Evolutionary conservation across 306 rosid species (phyloP).

Genomic region (Inga oerstediana): DNA sequence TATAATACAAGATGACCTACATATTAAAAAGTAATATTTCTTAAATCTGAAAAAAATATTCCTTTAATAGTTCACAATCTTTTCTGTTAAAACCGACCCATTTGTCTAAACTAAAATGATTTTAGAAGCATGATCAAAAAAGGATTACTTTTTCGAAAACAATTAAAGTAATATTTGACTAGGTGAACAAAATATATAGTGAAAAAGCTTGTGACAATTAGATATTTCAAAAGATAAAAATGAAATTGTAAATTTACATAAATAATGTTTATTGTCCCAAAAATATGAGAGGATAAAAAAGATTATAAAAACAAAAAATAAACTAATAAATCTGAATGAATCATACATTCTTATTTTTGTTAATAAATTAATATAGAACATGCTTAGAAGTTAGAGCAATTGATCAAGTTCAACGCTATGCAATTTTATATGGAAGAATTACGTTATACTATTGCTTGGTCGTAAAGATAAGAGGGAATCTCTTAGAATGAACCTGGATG

Average conservation of each 20-base stretch:
- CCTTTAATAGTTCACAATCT: no score
- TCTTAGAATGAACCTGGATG: not conserved
- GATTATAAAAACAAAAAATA: not conserved
- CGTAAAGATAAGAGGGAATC: not conserved
- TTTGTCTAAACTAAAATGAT: no score
- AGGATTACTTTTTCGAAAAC: not conserved
- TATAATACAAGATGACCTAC: no score
- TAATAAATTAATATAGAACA: not conserved
- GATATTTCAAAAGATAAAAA: not conserved
- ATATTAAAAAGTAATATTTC: no score
- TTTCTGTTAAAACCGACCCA: no score
- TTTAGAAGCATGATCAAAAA: not conserved
- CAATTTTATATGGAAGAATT: not conserved
- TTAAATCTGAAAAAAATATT: no score
- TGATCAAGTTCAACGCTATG: not conserved
- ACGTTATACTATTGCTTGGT: not conserved
- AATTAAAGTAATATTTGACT: not conserved
- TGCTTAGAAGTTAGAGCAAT: not conserved
- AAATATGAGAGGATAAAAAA: not conserved
- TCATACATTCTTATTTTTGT: no score
- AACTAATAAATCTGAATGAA: not conserved
- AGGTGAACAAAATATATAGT: not conserved
- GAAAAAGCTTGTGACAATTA: not conserved
- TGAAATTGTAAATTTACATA: not conserved
- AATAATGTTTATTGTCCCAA: no score